Percentiles rank a stretch among this genome's conserved stretches.
These are phyloP conservation scores for Strobilomyces confusus DNA, from an alignment of 768 basidiomycete genomes.

Conservation along the genomic window DNA sequence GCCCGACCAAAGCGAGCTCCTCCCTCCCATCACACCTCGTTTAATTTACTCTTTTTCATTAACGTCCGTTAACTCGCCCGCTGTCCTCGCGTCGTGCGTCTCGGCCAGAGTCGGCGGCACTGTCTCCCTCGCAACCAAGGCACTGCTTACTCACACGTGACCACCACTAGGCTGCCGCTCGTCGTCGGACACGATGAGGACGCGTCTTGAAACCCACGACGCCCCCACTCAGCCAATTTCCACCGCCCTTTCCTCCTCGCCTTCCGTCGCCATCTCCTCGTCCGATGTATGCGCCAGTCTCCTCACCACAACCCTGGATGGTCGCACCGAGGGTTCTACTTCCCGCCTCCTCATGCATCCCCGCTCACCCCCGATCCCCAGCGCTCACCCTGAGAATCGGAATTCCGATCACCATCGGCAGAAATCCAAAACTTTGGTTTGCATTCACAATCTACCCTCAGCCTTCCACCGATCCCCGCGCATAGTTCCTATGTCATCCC, in stretches of 20 bases:
- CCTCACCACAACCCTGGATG: slow-evolving; percentile 52
- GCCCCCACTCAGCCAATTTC: slow-evolving; percentile 29
- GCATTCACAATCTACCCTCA: not conserved
- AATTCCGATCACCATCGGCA: slow-evolving; percentile 64
- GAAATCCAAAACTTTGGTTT: slow-evolving; percentile 67
- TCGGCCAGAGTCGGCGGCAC: not conserved
- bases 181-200: slow-evolving; percentile 16
- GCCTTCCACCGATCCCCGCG: slow-evolving; percentile 1
- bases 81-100: slow-evolving; percentile 3
- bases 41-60: slow-evolving; percentile 4
- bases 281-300: slow-evolving; percentile 68
- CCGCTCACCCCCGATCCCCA: slow-evolving; percentile 1
- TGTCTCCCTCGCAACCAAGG: slow-evolving; percentile 15
- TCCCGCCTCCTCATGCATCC: not conserved
- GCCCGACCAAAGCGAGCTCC: not conserved
- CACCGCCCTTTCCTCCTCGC: slow-evolving; percentile 21
- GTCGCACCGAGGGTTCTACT: slow-evolving; percentile 58
- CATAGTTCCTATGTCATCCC: slow-evolving; percentile 57
- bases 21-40: not conserved
- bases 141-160: slow-evolving; percentile 11
- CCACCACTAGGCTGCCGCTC: not conserved
- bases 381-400: slow-evolving; percentile 58
- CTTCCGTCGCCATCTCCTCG: slow-evolving; percentile 4
- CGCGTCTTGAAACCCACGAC: slow-evolving; percentile 14
- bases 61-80: slow-evolving; percentile 7